Evolutionary conservation across 495 filamentous ascomycete genomes (phyloP).

Genomic region (Neurospora sp.): DNA sequence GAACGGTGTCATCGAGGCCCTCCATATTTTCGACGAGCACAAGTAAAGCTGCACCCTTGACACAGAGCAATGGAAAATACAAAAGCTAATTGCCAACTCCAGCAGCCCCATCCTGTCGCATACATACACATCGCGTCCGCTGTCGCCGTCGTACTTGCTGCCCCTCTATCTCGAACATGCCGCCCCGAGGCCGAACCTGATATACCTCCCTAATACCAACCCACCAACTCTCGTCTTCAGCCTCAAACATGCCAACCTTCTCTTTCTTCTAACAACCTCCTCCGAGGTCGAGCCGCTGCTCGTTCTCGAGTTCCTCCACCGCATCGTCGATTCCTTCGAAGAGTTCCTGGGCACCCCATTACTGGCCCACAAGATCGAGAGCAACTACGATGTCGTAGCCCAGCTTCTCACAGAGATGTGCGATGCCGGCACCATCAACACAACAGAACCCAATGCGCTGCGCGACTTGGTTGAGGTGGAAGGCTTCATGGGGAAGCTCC

Average conservation of each 20-base stretch:
- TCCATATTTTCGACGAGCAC: constrained; percentile 93
- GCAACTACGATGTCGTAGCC: constrained; percentile 85
- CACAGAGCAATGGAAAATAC: neutral
- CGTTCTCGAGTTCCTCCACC: constrained; percentile 91
- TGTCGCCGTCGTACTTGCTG: constrained; percentile 64
- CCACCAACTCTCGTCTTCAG: constrained; percentile 89
- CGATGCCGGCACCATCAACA: constrained; percentile 81
- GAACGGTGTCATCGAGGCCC: constrained; percentile 83
- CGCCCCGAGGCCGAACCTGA: constrained; percentile 70
- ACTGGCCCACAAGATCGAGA: constrained; percentile 73
- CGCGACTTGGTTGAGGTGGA: constrained; percentile 87
- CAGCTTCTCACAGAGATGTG: constrained; percentile 94
- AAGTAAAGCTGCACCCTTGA: constrained; percentile 44
- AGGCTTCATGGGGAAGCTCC: constrained; percentile 76
- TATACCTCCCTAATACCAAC: constrained; percentile 68
- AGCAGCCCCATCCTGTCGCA: constrained; percentile 43
- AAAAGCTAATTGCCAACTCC: neutral
- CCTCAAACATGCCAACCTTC: constrained; percentile 71
- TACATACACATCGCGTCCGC: constrained; percentile 59
- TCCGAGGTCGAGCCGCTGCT: constrained; percentile 85
- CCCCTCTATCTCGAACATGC: constrained; percentile 82
- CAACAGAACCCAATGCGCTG: constrained; percentile 87
- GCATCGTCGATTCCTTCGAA: constrained; percentile 83
- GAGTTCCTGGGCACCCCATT: constrained; percentile 91
- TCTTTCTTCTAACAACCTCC: constrained; percentile 76